phyloP scores from a whole-genome alignment of 1,284 basidiomycete genomes.

The Ustilago loliicola region DNA sequence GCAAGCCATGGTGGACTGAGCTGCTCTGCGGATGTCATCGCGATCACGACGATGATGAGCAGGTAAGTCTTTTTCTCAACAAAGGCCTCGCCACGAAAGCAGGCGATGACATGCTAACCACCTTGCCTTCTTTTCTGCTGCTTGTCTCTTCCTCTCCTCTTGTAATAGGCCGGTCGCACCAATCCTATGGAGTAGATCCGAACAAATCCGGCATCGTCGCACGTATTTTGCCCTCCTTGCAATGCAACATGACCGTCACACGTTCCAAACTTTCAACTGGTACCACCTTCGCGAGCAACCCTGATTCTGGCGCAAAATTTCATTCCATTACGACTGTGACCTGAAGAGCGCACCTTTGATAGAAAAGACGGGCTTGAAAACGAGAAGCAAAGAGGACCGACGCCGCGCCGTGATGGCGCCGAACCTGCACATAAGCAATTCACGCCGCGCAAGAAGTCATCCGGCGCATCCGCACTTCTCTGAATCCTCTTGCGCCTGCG shows the following conservation, averaged over 20 bases:
- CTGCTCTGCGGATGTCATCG: constrained; percentile 53
- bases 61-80: constrained; percentile 35
- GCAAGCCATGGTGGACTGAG: constrained; percentile 59
- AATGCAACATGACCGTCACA: neutral
- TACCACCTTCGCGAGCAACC: neutral
- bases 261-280: neutral
- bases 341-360: neutral
- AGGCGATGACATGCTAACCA: constrained; percentile 7
- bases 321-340: neutral
- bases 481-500: neutral
- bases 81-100: neutral
- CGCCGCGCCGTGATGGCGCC: constrained; percentile 16
- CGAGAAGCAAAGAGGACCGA: constrained; percentile 1
- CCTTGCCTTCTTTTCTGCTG: neutral
- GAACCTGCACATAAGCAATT: neutral
- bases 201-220: neutral
- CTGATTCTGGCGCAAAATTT: neutral
- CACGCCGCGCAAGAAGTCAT: neutral
- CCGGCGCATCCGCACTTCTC: neutral
- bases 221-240: neutral
- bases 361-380: neutral
- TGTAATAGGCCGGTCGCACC: constrained; percentile 42
- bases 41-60: constrained; percentile 53
- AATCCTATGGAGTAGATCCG: constrained; percentile 49
- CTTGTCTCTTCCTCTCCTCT: neutral